These are phyloP conservation scores for Suhomyces xylopsoci DNA, from an alignment of 805 yeast species.

Conservation along the genomic window DNA sequence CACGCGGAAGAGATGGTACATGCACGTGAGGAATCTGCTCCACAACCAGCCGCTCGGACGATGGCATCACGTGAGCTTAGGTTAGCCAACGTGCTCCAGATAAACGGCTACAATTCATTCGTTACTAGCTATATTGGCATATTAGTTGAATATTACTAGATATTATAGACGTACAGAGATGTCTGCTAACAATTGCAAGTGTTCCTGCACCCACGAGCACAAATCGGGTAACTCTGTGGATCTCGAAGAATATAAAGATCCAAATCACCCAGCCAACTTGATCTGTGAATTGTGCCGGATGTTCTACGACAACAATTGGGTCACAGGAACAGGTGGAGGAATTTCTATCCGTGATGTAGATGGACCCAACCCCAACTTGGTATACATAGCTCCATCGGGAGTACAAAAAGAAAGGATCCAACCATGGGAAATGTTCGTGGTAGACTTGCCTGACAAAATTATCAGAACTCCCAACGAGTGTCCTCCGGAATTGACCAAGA, in stretches of 20 bases:
- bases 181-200: background rate
- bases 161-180: background rate
- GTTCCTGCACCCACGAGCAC: background rate
- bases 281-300: constrained; percentile 77
- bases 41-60: background rate
- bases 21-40: background rate
- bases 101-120: background rate
- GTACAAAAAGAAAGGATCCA: constrained; percentile 88
- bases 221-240: background rate
- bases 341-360: constrained; percentile 64
- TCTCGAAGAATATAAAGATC: constrained; percentile 35
- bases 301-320: constrained; percentile 84
- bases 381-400: constrained; percentile 91
- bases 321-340: constrained; percentile 96
- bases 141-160: background rate
- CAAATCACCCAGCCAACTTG: constrained; percentile 75
- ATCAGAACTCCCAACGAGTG: constrained; percentile 55
- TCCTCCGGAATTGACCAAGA: constrained; percentile 34
- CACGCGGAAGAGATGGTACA: background rate
- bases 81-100: background rate
- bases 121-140: background rate
- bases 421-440: constrained; percentile 79
- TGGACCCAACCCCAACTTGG: constrained; percentile 41
- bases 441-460: constrained; percentile 53
- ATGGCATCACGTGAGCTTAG: background rate